These are phyloP conservation scores for Bertia moriformis DNA, from an alignment of 2,329 filamentous ascomycete species.

Conservation along the genomic window DNA sequence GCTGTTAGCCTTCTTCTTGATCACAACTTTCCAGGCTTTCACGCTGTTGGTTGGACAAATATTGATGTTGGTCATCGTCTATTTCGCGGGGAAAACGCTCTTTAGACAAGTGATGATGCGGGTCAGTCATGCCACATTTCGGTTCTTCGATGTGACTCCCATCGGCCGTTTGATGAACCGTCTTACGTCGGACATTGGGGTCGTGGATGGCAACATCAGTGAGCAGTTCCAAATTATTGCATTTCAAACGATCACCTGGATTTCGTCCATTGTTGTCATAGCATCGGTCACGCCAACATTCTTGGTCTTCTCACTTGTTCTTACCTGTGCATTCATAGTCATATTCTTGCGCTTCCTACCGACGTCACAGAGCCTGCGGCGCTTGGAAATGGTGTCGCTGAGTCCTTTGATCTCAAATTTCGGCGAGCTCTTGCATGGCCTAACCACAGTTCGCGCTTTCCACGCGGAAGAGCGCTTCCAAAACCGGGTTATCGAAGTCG, in stretches of 20 bases:
- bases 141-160: constrained; percentile 82
- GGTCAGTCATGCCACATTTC: constrained; percentile 69
- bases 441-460: constrained; percentile 78
- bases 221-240: constrained; percentile 57
- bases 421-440: constrained; percentile 68
- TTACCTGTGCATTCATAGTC: constrained; percentile 55
- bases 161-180: constrained; percentile 85
- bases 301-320: constrained; percentile 52
- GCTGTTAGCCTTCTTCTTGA: constrained; percentile 54
- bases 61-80: constrained; percentile 63
- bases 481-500: constrained; percentile 62
- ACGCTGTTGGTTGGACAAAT: constrained; percentile 46
- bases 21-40: constrained; percentile 47
- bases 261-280: constrained; percentile 63
- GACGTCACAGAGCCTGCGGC: constrained; percentile 66
- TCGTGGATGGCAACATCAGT: constrained; percentile 75
- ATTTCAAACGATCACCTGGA: constrained; percentile 57
- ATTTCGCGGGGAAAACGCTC: constrained; percentile 61
- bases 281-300: constrained; percentile 66
- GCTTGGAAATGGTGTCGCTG: constrained; percentile 78
- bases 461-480: constrained; percentile 68
- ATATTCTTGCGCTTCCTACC: constrained; percentile 70
- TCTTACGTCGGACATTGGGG: constrained; percentile 77
- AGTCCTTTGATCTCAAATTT: constrained; percentile 88
- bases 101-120: constrained; percentile 60